Percentiles rank a stretch among this genome's conserved stretches.
Evolutionary conservation across 176 grass and related monocot genomes (phyloP).

Genomic region (Tuctoria greenei): DNA sequence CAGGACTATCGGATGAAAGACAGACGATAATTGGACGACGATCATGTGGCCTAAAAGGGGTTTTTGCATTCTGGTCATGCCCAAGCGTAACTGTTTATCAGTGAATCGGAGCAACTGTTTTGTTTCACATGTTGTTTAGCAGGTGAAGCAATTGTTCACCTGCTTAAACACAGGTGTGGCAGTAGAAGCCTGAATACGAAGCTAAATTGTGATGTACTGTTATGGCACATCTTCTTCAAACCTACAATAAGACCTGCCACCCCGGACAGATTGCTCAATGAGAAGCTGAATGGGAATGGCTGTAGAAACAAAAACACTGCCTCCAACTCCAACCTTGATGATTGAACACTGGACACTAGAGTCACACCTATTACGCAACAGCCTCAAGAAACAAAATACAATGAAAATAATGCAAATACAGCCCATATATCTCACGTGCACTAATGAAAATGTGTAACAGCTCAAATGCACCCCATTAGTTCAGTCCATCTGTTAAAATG

Average conservation of each 20-base stretch:
- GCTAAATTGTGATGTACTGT: neutral
- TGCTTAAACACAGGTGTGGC: neutral
- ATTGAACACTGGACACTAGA: too few species aligned
- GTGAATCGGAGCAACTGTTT: neutral
- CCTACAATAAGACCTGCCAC: neutral
- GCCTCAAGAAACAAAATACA: neutral
- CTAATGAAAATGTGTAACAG: neutral
- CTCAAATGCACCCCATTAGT: neutral
- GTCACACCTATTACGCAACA: too few species aligned
- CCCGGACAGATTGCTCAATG: neutral
- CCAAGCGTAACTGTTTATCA: neutral
- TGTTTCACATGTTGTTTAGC: neutral
- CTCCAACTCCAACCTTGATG: too few species aligned
- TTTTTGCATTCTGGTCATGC: too few species aligned
- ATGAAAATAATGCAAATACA: neutral
- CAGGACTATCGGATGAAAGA: too few species aligned
- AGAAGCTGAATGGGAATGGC: neutral
- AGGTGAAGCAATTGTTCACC: neutral
- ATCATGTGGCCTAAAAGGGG: too few species aligned
- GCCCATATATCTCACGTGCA: neutral
- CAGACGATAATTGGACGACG: too few species aligned
- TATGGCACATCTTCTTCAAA: neutral
- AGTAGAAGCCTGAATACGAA: neutral
- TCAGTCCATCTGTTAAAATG: conserved; percentile 9
- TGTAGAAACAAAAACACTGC: neutral